Evolutionary conservation across 2,329 filamentous ascomycete genomes (phyloP).

Genomic region (Gnomoniopsis smithogilvyi): DNA sequence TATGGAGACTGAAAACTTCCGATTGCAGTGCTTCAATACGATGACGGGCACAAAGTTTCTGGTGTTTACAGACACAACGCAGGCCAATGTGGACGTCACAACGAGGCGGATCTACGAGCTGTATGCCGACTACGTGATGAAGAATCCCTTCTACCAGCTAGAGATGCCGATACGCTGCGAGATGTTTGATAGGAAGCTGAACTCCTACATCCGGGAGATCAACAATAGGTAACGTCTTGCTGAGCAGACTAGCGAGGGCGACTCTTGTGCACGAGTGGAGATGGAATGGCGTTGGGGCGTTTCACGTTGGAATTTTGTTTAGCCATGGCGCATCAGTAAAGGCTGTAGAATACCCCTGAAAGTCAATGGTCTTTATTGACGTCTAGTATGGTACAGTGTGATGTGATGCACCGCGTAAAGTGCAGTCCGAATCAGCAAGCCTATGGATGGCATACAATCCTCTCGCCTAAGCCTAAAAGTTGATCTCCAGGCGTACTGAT

Average conservation of each 20-base stretch:
- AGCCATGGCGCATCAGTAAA: neutral
- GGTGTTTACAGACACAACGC: constrained; percentile 86
- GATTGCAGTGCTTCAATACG: constrained; percentile 93
- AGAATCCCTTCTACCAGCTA: constrained; percentile 97
- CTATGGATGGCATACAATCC: neutral
- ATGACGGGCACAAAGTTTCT: constrained; percentile 94
- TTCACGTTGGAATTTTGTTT: neutral
- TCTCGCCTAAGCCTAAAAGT: neutral
- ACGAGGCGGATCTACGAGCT: constrained; percentile 87
- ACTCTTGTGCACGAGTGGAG: too few species aligned
- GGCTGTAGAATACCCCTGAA: constrained; percentile 2
- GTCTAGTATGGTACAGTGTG: constrained; percentile 12
- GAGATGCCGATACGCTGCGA: constrained; percentile 98
- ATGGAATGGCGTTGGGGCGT: constrained; percentile 14
- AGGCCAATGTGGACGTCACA: constrained; percentile 81
- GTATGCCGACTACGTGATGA: constrained; percentile 98
- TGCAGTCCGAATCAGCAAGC: neutral
- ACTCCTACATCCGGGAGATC: constrained; percentile 73
- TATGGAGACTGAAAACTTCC: constrained; percentile 90
- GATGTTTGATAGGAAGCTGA: constrained; percentile 84
- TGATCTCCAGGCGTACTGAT: neutral
- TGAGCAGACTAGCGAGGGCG: neutral
- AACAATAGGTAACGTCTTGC: constrained; percentile 48
- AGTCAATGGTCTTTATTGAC: constrained; percentile 10
- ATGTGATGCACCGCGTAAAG: neutral